These are phyloP conservation scores for Lathyrus sativus DNA, from an alignment of 306 rosid genomes.

Conservation along the genomic window DNA sequence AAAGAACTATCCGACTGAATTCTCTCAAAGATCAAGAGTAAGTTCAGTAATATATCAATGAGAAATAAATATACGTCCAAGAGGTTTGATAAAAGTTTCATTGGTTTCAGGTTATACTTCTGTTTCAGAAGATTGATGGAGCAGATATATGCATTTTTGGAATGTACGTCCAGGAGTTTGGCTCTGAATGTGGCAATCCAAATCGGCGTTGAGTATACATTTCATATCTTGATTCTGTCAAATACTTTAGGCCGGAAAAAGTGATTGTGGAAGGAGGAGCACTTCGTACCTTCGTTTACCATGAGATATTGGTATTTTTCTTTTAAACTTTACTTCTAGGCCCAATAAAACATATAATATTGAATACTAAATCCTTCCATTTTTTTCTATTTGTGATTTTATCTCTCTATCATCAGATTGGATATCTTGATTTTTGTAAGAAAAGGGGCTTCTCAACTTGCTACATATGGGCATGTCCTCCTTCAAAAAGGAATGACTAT, in stretches of 20 bases:
- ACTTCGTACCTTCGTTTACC: constrained; percentile 74
- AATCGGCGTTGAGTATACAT: constrained; percentile 60
- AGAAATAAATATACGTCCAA: neutral
- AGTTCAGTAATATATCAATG: constrained; percentile 20
- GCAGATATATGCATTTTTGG: constrained; percentile 68
- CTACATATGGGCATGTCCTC: constrained; percentile 69
- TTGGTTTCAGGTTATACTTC: constrained; percentile 59
- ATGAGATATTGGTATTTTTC: constrained; percentile 61
- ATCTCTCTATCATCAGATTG: constrained; percentile 47
- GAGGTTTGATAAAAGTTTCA: constrained; percentile 13
- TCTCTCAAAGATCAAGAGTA: constrained; percentile 61
- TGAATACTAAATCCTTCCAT: constrained; percentile 5
- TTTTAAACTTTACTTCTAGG: neutral
- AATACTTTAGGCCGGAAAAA: constrained; percentile 62
- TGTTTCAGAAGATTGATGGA: constrained; percentile 77
- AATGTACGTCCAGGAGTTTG: constrained; percentile 69
- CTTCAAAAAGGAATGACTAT: constrained; percentile 53
- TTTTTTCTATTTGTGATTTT: neutral
- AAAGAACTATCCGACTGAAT: constrained; percentile 59
- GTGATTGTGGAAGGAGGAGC: constrained; percentile 48
- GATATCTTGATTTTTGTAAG: constrained; percentile 76
- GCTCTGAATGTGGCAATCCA: constrained; percentile 61
- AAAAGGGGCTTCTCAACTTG: constrained; percentile 62
- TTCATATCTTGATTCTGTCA: constrained; percentile 70
- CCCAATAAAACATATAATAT: neutral